Evolutionary conservation across 2,329 filamentous ascomycete genomes (phyloP).

Genomic region (Diaporthe vexans): DNA sequence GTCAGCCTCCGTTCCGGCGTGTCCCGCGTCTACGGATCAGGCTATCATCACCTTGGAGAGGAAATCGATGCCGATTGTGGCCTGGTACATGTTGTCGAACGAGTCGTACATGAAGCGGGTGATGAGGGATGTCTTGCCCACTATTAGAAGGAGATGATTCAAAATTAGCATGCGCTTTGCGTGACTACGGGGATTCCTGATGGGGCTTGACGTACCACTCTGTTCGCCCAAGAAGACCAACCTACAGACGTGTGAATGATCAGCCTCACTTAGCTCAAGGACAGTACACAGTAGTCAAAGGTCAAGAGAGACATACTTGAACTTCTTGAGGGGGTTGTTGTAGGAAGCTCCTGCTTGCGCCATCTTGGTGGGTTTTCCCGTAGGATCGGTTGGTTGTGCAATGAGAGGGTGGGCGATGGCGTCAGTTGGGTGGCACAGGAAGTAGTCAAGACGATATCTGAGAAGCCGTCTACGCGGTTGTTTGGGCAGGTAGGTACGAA

Average conservation of each 20-base stretch:
- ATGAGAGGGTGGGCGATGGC: constrained; percentile 13
- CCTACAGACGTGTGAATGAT: constrained; percentile 61
- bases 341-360: constrained; percentile 88
- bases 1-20: constrained; percentile 34
- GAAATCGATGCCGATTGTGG: constrained; percentile 99
- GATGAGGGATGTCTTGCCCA: constrained; percentile 98
- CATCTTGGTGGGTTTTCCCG: constrained; percentile 69
- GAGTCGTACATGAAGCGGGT: constrained; percentile 99
- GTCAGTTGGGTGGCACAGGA: constrained; percentile 5
- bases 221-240: constrained; percentile 98
- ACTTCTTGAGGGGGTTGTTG: constrained; percentile 99
- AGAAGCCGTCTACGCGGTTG: not conserved
- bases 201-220: constrained; percentile 78
- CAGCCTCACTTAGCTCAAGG: constrained; percentile 28
- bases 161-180: constrained; percentile 2
- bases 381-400: constrained; percentile 39
- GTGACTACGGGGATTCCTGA: constrained; percentile 7
- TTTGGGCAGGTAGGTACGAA: not conserved
- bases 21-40: constrained; percentile 45
- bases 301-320: constrained; percentile 79
- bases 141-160: constrained; percentile 61
- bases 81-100: constrained; percentile 99
- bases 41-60: constrained; percentile 83
- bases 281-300: constrained; percentile 39
- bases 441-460: constrained; percentile 1